phyloP scores from a whole-genome alignment of 306 rosid genomes.

The Prosopis cineraria region DNA sequence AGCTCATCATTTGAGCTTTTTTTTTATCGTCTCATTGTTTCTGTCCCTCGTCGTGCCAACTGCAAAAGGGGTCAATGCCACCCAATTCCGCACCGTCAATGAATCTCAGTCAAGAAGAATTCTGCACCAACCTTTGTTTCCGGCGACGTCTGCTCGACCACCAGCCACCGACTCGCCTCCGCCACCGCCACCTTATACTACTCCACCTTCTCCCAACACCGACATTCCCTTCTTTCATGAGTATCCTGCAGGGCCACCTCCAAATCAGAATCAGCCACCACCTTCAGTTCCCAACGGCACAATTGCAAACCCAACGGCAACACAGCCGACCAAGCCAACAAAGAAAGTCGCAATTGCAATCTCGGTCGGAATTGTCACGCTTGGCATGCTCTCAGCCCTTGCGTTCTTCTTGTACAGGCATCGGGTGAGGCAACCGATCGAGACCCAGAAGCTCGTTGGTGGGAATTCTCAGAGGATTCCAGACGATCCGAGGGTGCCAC shows the following conservation, averaged over 20 bases:
- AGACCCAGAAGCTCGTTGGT: conserved; percentile 65
- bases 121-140: conserved; percentile 86
- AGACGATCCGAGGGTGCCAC: conserved; percentile 50
- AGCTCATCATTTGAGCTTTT: conserved; percentile 43
- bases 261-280: conserved; percentile 60
- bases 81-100: conserved; percentile 9
- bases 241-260: conserved; percentile 50
- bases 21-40: conserved; percentile 37
- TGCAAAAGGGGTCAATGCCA: conserved; percentile 23
- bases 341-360: conserved; percentile 77
- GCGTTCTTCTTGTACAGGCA: conserved; percentile 82
- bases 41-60: conserved; percentile 24
- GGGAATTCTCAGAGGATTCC: conserved; percentile 40
- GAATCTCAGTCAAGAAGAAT: conserved; percentile 52
- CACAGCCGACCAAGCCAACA: conserved; percentile 71
- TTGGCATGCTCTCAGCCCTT: conserved; percentile 93
- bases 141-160: conserved; percentile 65
- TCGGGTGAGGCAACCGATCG: conserved; percentile 68
- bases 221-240: conserved; percentile 81
- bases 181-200: conserved; percentile 46
- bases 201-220: conserved; percentile 36
- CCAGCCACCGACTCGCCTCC: conserved; percentile 44
- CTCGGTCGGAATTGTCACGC: conserved; percentile 88
- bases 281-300: conserved; percentile 45
- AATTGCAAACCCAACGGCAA: conserved; percentile 65